Conservation (phyloP, 345 rosid genomes). For the Syzygium grande region DNA sequence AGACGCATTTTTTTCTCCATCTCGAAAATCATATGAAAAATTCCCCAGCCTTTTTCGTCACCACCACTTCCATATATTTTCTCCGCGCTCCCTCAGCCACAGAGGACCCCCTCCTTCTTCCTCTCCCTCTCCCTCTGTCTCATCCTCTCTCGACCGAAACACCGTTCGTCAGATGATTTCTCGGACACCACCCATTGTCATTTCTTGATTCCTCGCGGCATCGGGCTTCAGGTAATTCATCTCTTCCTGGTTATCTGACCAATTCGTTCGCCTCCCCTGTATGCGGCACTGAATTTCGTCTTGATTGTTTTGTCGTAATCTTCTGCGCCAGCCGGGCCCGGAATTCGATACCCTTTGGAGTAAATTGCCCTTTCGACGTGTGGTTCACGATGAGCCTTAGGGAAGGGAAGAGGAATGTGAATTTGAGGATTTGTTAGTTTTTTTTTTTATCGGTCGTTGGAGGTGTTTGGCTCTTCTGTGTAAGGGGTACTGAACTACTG, state of each 20-base stretch:
- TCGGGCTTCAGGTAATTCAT: background rate
- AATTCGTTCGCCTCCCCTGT: background rate
- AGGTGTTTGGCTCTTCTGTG: background rate
- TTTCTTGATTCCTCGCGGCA: background rate
- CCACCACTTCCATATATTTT: background rate
- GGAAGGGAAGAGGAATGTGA: background rate
- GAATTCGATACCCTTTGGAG: background rate
- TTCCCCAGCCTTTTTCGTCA: background rate
- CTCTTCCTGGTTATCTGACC: background rate
- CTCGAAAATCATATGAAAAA: slow-evolving; percentile 1
- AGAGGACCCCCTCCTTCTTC: background rate
- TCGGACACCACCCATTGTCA: background rate
- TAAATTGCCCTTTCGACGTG: background rate
- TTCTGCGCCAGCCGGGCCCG: background rate
- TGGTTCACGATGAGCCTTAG: background rate
- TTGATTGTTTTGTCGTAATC: background rate
- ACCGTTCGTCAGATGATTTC: background rate
- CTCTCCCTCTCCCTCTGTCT: background rate
- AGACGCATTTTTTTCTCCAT: background rate
- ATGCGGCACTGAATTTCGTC: background rate
- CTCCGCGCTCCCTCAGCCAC: background rate
- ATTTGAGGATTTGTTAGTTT: background rate
- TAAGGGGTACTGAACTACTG: background rate
- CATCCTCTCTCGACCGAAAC: background rate
- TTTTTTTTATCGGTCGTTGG: background rate